Evolutionary conservation across 352 stramenopile species (phyloP).

Genomic region (Globisporangium takayamanum): DNA sequence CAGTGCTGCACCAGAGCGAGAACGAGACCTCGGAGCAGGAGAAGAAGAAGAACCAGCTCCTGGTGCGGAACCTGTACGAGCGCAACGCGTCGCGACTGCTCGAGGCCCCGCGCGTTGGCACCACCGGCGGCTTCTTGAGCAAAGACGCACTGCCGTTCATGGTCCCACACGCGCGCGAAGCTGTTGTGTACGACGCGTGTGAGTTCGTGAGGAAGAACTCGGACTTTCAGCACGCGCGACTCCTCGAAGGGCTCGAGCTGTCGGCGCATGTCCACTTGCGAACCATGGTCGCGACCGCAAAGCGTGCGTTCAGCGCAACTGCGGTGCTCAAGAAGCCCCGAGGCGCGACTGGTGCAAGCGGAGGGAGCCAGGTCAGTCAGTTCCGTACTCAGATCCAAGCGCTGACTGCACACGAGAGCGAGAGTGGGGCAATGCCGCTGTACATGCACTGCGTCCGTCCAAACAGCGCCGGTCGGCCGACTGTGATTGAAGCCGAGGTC

Average conservation of each 20-base stretch:
- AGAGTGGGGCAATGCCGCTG: constrained; percentile 19
- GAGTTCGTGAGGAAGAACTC: constrained; percentile 73
- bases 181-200: constrained; percentile 47
- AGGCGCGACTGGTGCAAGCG: not conserved
- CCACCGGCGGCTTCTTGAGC: constrained; percentile 6
- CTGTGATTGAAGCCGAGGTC: constrained; percentile 19
- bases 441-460: constrained; percentile 51
- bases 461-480: constrained; percentile 26
- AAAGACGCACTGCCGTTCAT: constrained; percentile 28
- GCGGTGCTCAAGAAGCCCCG: constrained; percentile 2
- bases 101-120: constrained; percentile 16
- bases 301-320: not conserved
- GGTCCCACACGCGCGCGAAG: constrained; percentile 39
- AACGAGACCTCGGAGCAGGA: constrained; percentile 35
- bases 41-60: constrained; percentile 59
- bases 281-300: constrained; percentile 20
- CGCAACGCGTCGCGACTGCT: constrained; percentile 26
- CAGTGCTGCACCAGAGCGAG: constrained; percentile 52
- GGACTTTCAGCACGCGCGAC: constrained; percentile 35
- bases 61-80: constrained; percentile 60
- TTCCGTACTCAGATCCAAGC: constrained; percentile 36
- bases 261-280: constrained; percentile 22
- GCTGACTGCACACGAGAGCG: constrained; percentile 8
- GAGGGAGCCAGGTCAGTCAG: constrained; percentile 23
- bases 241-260: constrained; percentile 27